phyloP scores from a whole-genome alignment of 2,329 filamentous ascomycete genomes.

The Ophiocordyceps robertsii region DNA sequence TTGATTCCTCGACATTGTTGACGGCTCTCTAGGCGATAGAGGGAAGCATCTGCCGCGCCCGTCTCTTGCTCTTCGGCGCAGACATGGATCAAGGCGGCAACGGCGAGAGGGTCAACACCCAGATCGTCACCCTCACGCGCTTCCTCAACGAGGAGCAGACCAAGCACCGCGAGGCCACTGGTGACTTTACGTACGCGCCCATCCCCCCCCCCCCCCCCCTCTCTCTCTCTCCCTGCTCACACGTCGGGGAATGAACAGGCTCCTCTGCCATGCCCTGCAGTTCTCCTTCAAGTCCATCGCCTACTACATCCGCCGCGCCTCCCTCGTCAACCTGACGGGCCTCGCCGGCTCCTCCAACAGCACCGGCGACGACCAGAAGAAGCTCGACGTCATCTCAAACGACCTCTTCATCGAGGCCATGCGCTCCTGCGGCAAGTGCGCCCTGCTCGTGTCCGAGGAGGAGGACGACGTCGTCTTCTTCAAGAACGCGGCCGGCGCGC shows the following conservation, averaged over 20 bases:
- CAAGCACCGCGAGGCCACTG: slow-evolving; percentile 88
- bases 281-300: slow-evolving; percentile 99
- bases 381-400: slow-evolving; percentile 97
- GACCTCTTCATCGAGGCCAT: slow-evolving; percentile 95
- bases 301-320: slow-evolving; percentile 95
- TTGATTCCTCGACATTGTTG: no score
- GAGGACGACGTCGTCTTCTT: slow-evolving; percentile 90
- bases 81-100: slow-evolving; percentile 24
- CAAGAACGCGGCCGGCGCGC: slow-evolving; percentile 57
- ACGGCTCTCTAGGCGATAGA: no score
- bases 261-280: slow-evolving; percentile 93
- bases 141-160: slow-evolving; percentile 93
- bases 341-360: slow-evolving; percentile 89
- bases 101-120: slow-evolving; percentile 77
- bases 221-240: neutral
- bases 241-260: slow-evolving; percentile 43
- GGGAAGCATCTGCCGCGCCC: no score
- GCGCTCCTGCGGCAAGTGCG: slow-evolving; percentile 81
- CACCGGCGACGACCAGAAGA: slow-evolving; percentile 98
- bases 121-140: slow-evolving; percentile 89
- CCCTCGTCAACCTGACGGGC: slow-evolving; percentile 88
- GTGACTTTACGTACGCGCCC: slow-evolving; percentile 82
- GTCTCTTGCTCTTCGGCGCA: no score
- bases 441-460: slow-evolving; percentile 92
- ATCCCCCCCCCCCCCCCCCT: neutral